Evolutionary conservation across 2,329 filamentous ascomycete species (phyloP), one percentile per base, ranked within the genome.

Genomic region (Neocatenulostroma microsporum): DNA sequence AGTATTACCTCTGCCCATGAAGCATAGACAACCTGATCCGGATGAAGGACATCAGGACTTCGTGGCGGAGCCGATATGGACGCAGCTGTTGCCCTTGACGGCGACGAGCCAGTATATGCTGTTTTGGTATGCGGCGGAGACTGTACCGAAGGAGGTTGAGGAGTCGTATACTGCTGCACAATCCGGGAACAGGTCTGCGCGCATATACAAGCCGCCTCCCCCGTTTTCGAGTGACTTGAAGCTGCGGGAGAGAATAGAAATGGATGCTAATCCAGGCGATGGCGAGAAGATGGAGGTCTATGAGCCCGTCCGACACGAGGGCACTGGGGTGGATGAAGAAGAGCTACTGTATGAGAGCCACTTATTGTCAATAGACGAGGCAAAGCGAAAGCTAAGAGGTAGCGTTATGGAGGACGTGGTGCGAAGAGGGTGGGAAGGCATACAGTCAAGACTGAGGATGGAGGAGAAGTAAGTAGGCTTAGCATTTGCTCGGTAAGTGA

Each of bases 111-210:
- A 69, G 46, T 70, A 70, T 38, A 44, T 69, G 8, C 49, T 68
- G 4, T 67, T 62, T 43, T 69, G 66, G 67, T 69, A 68, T 43
- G 56, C 65, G 21, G 62, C 64, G 3, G 67, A 70, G 43, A 68
- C 65, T 8, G 32, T 47, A 30, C 62, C 66, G 2, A 60, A 63
- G 39, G 41, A 36, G 12, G 30, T 43, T n/a, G 40, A 56, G 35
- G 36, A 38, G n/a, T 32, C 30, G 17, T 34, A 36, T 17, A 30
- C 37, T 28, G 29, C 17, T 13, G 17, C 21, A n/a, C 11, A 27
- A 6, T 11, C 56, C 2, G 46, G 48, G 15, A 48, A 49, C 3
- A 49, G 3, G 15, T 48, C 2, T 19, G 30, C 30, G 25, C 20
- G 43, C 42, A 23, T 26, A 13, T 47, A 48, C 38, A 28, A 11